Evolutionary conservation across 371 early-diverging fungal genomes (phyloP).

Genomic region (Mortierella sp.): DNA sequence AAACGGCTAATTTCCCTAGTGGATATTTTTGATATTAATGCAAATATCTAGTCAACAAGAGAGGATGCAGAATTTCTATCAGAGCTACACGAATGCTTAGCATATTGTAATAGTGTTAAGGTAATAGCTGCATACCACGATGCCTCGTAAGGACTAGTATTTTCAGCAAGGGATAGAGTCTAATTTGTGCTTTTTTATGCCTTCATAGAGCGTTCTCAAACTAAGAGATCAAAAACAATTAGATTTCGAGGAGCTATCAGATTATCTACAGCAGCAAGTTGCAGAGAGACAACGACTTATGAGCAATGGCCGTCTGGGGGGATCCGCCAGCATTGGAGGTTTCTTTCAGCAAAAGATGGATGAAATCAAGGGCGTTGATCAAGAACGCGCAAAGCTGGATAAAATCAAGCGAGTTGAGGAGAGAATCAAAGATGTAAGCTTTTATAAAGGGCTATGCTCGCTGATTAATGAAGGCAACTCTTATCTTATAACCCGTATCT

Average conservation of each 20-base stretch:
- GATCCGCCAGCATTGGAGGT: slow-evolving; percentile 70
- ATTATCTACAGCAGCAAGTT: slow-evolving; percentile 75
- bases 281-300: slow-evolving; percentile 72
- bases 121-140: slow-evolving; percentile 43
- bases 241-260: slow-evolving; percentile 90
- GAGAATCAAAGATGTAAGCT: slow-evolving; percentile 79
- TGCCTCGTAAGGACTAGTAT: not conserved
- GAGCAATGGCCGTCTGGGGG: slow-evolving; percentile 65
- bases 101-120: slow-evolving; percentile 89
- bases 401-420: slow-evolving; percentile 79
- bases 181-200: not conserved
- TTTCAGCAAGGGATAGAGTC: not conserved
- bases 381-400: slow-evolving; percentile 83
- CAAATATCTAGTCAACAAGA: slow-evolving; percentile 56
- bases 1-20: not conserved
- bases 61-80: slow-evolving; percentile 86
- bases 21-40: not conserved
- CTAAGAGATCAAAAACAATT: slow-evolving; percentile 94
- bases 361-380: slow-evolving; percentile 91
- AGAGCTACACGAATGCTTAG: slow-evolving; percentile 87
- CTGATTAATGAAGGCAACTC: too few species aligned
- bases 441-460: not conserved
- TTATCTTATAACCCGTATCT: not conserved
- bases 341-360: slow-evolving; percentile 91
- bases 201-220: slow-evolving; percentile 78